Conservation (phyloP, 2,329 filamentous ascomycete species). For the Diplocarpon mali region DNA sequence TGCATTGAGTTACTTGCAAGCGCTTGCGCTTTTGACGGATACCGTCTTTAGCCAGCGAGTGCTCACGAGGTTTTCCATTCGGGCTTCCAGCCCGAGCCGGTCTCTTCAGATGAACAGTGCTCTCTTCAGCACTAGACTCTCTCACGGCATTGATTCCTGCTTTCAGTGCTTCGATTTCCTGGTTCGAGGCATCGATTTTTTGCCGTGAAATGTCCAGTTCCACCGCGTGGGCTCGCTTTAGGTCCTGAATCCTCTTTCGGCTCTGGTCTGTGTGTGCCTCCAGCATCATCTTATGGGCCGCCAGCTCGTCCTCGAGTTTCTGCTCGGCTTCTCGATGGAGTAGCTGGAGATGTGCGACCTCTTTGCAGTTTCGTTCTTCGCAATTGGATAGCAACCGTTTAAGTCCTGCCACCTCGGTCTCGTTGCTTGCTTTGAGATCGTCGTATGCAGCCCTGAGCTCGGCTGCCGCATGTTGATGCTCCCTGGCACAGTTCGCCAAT, state of each 20-base stretch:
- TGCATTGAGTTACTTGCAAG: too few species aligned
- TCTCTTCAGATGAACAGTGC: too few species aligned
- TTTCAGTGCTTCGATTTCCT: too few species aligned
- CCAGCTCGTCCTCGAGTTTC: neutral
- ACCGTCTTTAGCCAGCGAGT: too few species aligned
- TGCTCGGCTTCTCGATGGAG: neutral
- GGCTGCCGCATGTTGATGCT: neutral
- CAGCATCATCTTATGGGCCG: neutral
- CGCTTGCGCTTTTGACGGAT: too few species aligned
- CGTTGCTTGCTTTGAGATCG: neutral
- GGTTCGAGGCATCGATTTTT: too few species aligned
- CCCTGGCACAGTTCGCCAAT: too few species aligned
- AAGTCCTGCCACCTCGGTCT: neutral
- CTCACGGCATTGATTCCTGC: too few species aligned
- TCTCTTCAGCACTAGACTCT: too few species aligned
- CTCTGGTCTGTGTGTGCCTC: neutral
- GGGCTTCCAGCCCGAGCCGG: too few species aligned
- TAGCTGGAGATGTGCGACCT: neutral
- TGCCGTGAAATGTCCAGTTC: too few species aligned
- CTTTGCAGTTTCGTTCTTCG: neutral
- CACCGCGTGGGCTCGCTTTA: neutral
- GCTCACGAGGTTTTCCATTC: too few species aligned
- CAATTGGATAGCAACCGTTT: neutral
- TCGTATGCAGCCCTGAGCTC: neutral
- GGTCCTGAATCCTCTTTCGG: neutral